A percentile compares a stretch with the other conserved stretches of the same genome.
phyloP scores from a whole-genome alignment of 371 early-diverging fungal species.

The Actinomortierella ambigua region DNA sequence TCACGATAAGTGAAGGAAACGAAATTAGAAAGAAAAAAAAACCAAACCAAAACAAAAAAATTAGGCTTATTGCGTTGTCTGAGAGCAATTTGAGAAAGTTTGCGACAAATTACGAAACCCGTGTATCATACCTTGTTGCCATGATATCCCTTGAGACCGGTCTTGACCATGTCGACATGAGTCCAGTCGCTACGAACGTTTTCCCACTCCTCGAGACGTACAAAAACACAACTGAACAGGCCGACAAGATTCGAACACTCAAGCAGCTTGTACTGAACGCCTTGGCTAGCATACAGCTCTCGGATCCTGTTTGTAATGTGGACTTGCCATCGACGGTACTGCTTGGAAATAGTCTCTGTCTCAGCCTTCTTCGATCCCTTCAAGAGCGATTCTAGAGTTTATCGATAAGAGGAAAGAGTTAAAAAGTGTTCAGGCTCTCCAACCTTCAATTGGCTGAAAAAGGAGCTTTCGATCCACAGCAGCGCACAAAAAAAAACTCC shows the following conservation, averaged over 20 bases:
- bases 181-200: conserved; percentile 41
- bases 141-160: conserved; percentile 84
- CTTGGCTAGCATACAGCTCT: conserved; percentile 51
- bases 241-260: conserved; percentile 81
- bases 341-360: conserved; percentile 60
- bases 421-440: conserved; percentile 2
- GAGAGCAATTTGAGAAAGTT: too few relatives aligned
- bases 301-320: conserved; percentile 59
- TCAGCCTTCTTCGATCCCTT: conserved; percentile 61
- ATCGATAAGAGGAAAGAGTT: conserved; percentile 7
- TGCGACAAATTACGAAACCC: not conserved
- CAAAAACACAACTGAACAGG: conserved; percentile 76
- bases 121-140: conserved; percentile 76
- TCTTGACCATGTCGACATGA: conserved; percentile 68
- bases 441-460: too few relatives aligned
- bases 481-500: conserved; percentile 10
- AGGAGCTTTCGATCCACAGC: not conserved
- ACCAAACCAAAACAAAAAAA: not conserved
- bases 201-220: conserved; percentile 49
- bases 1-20: not conserved
- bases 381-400: conserved; percentile 59
- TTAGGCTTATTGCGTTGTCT: not conserved
- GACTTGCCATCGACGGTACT: conserved; percentile 75
- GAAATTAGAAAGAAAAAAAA: not conserved
- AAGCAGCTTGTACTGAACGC: conserved; percentile 60